Conservation (phyloP, 2,329 filamentous ascomycete species). For the Boeremia exigua region DNA sequence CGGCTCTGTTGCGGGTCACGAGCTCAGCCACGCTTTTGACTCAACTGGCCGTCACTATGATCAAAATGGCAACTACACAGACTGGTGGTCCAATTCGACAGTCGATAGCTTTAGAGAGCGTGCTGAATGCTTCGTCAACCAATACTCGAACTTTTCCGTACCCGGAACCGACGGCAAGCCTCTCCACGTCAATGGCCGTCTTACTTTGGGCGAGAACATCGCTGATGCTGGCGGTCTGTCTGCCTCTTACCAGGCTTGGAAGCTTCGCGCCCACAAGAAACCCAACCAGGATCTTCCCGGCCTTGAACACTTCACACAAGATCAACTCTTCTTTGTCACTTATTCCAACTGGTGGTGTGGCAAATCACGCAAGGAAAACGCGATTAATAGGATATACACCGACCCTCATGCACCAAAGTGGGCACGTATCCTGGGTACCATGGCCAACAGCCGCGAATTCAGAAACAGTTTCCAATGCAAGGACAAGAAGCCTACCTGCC, state of each 20-base stretch:
- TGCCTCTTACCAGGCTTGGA: conserved; percentile 70
- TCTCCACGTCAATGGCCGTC: conserved; percentile 66
- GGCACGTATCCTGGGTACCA: conserved; percentile 64
- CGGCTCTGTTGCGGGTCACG: conserved; percentile 70
- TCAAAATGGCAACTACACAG: conserved; percentile 66
- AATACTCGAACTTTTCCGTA: conserved; percentile 68
- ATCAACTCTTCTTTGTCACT: conserved; percentile 73
- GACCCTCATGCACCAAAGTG: conserved; percentile 71
- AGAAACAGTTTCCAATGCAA: conserved; percentile 71
- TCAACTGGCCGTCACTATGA: conserved; percentile 70
- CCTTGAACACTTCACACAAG: conserved; percentile 66
- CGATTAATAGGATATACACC: conserved; percentile 63
- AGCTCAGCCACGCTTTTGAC: conserved; percentile 74
- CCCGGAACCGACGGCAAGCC: conserved; percentile 62
- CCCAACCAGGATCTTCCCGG: conserved; percentile 59
- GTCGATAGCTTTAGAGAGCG: conserved; percentile 64
- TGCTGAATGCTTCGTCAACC: conserved; percentile 70
- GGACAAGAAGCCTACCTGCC: conserved; percentile 69
- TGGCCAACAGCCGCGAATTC: conserved; percentile 72
- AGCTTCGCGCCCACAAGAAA: conserved; percentile 60
- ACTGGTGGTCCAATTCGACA: conserved; percentile 71
- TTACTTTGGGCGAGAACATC: conserved; percentile 74
- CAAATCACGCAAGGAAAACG: conserved; percentile 65
- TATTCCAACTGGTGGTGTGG: conserved; percentile 72
- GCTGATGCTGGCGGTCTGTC: conserved; percentile 72